Percentiles rank a stretch among this genome's conserved stretches.
Conservation (phyloP, 169 alveolate species). For the Prorocentrum cordatum region DNA sequence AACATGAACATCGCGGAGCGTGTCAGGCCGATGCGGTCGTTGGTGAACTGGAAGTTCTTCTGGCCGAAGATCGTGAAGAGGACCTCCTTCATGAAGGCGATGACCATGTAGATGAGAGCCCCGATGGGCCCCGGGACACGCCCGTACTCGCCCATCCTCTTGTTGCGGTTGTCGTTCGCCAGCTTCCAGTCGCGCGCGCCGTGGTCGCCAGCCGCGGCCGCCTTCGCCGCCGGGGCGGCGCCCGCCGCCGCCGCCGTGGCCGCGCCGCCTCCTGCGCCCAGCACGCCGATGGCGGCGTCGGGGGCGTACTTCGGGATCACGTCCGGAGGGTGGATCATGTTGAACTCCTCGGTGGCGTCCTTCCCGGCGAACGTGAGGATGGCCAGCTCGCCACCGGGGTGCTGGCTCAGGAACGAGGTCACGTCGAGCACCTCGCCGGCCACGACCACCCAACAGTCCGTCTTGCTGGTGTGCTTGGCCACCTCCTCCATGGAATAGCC, state of each 20-base stretch:
- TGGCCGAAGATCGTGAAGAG: constrained; percentile 56
- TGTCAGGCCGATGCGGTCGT: constrained; percentile 71
- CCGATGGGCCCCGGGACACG: no score
- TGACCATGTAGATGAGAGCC: no score
- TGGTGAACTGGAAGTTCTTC: constrained; percentile 53
- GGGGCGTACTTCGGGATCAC: constrained; percentile 70
- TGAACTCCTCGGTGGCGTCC: constrained; percentile 65
- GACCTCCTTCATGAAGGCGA: constrained; percentile 59
- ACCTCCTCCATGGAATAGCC: constrained; percentile 68
- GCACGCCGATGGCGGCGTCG: constrained; percentile 28
- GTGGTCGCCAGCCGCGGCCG: no score
- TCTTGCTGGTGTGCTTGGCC: constrained; percentile 75
- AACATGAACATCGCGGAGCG: constrained; percentile 69
- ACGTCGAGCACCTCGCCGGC: constrained; percentile 72
- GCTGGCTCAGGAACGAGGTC: constrained; percentile 6
- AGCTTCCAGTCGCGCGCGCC: no score
- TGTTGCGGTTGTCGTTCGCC: no score
- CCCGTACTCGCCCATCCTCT: no score
- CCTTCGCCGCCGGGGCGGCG: constrained; percentile 11
- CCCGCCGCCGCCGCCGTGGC: no score
- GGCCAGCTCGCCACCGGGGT: constrained; percentile 75
- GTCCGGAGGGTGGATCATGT: background rate
- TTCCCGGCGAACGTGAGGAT: constrained; percentile 26
- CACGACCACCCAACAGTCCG: constrained; percentile 74
- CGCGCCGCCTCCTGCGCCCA: no score